A percentile compares a stretch with the other conserved stretches of the same genome.
These are phyloP conservation scores for Trametes villosa DNA, from an alignment of 768 basidiomycete species.

Conservation along the genomic window DNA sequence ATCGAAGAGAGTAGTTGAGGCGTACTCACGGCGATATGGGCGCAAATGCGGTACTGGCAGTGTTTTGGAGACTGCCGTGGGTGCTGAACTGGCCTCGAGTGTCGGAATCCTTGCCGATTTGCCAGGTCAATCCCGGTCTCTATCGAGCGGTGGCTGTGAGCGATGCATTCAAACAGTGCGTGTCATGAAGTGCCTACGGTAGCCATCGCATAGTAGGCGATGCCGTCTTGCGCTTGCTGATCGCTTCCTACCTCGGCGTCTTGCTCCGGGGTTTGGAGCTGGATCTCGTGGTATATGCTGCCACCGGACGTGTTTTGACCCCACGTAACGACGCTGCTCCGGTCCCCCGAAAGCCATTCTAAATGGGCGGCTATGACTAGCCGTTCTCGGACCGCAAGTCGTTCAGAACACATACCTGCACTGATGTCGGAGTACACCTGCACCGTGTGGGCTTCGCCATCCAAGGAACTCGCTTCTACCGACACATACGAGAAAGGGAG, in stretches of 20 bases:
- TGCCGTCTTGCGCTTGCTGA: slow-evolving; percentile 21
- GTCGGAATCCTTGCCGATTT: slow-evolving; percentile 7
- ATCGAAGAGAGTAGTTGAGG: not conserved
- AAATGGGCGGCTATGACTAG: no score
- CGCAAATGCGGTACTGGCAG: slow-evolving; percentile 7
- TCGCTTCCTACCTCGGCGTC: slow-evolving; percentile 5
- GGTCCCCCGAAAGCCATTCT: slow-evolving; percentile 24
- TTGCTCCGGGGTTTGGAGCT: slow-evolving; percentile 5
- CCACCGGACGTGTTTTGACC: slow-evolving; percentile 4
- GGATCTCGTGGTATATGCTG: slow-evolving; percentile 18
- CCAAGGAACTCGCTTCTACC: slow-evolving; percentile 35
- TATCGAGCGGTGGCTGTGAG: not conserved
- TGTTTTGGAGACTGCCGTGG: slow-evolving; percentile 23
- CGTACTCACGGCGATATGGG: slow-evolving; percentile 23
- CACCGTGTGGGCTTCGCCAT: slow-evolving; percentile 38
- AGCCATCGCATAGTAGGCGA: slow-evolving; percentile 20
- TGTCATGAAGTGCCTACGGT: slow-evolving; percentile 1
- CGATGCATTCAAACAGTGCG: not conserved
- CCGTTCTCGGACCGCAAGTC: no score
- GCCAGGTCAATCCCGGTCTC: slow-evolving; percentile 12
- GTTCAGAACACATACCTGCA: slow-evolving; percentile 34
- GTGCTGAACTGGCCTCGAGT: slow-evolving; percentile 26
- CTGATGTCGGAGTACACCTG: slow-evolving; percentile 47
- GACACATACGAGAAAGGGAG: slow-evolving; percentile 45
- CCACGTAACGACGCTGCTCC: slow-evolving; percentile 9